phyloP scores from a whole-genome alignment of 2,329 filamentous ascomycete genomes.

The Microcyclosporella mali region DNA sequence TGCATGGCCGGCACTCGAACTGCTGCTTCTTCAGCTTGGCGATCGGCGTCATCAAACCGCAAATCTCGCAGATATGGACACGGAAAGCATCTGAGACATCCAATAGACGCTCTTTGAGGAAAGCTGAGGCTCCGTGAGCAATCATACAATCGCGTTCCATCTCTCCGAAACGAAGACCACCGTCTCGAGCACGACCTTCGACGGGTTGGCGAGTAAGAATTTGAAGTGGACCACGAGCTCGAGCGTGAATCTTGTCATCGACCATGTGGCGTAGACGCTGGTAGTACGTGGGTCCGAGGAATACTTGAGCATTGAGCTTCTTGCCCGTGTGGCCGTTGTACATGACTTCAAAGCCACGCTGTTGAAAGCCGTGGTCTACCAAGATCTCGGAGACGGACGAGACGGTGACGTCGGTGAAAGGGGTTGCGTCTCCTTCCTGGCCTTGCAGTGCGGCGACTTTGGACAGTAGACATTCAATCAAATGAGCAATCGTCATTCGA shows the following conservation, averaged over 20 bases:
- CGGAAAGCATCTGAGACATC: constrained; percentile 97
- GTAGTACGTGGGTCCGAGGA: constrained; percentile 97
- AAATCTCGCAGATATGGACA: constrained; percentile 97
- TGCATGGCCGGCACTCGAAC: constrained; percentile 94
- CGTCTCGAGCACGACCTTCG: constrained; percentile 94
- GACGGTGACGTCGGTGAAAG: constrained; percentile 96
- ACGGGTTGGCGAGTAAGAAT: constrained; percentile 96
- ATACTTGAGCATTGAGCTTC: constrained; percentile 89
- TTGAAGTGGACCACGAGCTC: constrained; percentile 90
- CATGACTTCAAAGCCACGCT: constrained; percentile 95
- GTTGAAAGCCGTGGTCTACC: constrained; percentile 87
- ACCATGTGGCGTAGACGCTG: constrained; percentile 99
- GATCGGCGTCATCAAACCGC: constrained; percentile 97
- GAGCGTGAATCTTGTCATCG: constrained; percentile 99
- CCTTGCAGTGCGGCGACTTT: constrained; percentile 93
- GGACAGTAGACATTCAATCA: constrained; percentile 96
- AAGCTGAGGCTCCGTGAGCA: constrained; percentile 93
- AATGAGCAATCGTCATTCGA: constrained; percentile 99
- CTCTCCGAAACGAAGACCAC: constrained; percentile 98
- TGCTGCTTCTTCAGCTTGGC: constrained; percentile 95
- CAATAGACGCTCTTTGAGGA: constrained; percentile 94
- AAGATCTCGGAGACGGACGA: constrained; percentile 84
- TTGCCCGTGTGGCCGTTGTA: constrained; percentile 96
- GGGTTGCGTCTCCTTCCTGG: constrained; percentile 93
- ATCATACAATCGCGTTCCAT: constrained; percentile 99